Conservation (phyloP, 2,329 filamentous ascomycete genomes). For the Curvularia verruculosa region DNA sequence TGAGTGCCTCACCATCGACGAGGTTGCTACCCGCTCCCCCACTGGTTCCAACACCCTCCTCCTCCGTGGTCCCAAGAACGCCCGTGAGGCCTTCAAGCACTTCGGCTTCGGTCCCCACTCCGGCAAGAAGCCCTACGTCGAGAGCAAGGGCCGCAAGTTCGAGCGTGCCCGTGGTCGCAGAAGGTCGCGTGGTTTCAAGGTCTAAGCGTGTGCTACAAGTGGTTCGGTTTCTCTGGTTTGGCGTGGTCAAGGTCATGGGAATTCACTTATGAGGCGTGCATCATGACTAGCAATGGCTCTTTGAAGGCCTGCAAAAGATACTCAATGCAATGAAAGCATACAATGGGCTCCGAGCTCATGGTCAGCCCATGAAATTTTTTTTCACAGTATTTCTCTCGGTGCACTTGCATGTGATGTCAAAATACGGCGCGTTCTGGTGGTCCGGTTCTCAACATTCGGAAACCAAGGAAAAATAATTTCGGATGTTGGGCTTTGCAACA, state of each 20-base stretch:
- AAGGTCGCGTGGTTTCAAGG: slow-evolving; percentile 99
- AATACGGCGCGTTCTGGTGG: background rate
- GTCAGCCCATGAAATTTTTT: slow-evolving; percentile 35
- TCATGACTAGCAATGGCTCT: slow-evolving; percentile 45
- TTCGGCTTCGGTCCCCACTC: slow-evolving; percentile 98
- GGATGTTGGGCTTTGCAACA: slow-evolving; percentile 18
- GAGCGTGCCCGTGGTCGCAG: slow-evolving; percentile 98
- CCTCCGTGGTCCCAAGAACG: slow-evolving; percentile 97
- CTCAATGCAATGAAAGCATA: slow-evolving; percentile 46
- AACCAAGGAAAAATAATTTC: background rate
- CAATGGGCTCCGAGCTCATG: slow-evolving; percentile 43
- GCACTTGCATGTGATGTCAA: background rate
- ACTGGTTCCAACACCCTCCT: slow-evolving; percentile 97
- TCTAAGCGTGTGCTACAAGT: slow-evolving; percentile 66
- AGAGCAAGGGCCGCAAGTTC: slow-evolving; percentile 99
- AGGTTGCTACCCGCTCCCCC: slow-evolving; percentile 92
- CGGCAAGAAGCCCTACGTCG: slow-evolving; percentile 98
- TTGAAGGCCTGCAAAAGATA: slow-evolving; percentile 46
- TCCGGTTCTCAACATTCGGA: slow-evolving; percentile 8
- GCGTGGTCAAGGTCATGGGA: slow-evolving; percentile 47
- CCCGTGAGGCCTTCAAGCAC: slow-evolving; percentile 97
- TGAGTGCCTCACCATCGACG: slow-evolving; percentile 93
- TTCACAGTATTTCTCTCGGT: background rate
- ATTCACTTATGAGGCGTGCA: slow-evolving; percentile 46
- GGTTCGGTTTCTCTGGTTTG: slow-evolving; percentile 48